A percentile compares a stretch with the other conserved stretches of the same genome.
Evolutionary conservation across 805 yeast species (phyloP).

Genomic region (Candida succiphila): DNA sequence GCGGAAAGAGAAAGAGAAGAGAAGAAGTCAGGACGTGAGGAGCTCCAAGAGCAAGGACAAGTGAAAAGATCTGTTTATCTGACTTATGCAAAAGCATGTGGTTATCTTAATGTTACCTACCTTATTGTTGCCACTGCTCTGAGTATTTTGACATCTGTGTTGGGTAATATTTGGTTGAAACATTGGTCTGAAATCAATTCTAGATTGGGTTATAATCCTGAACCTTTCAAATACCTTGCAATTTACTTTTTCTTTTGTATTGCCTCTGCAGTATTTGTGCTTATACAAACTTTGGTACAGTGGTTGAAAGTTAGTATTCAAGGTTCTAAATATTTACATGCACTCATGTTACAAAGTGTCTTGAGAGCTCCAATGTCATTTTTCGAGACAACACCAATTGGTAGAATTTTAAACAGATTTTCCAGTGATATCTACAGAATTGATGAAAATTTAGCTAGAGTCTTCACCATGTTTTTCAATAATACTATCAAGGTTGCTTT

Average conservation of each 20-base stretch:
- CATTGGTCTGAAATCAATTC: slow-evolving; percentile 95
- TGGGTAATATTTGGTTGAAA: slow-evolving; percentile 85
- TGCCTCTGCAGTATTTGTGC: slow-evolving; percentile 46
- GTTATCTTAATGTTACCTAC: slow-evolving; percentile 49
- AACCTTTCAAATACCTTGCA: slow-evolving; percentile 60
- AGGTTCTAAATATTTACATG: slow-evolving; percentile 71
- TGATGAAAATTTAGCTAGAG: slow-evolving; percentile 69
- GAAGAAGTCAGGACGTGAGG: slow-evolving; percentile 42
- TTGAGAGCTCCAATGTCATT: slow-evolving; percentile 91
- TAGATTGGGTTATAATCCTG: slow-evolving; percentile 56
- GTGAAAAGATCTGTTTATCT: slow-evolving; percentile 81
- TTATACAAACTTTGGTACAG: slow-evolving; percentile 57
- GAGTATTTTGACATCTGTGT: slow-evolving; percentile 52
- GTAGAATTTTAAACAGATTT: slow-evolving; percentile 83
- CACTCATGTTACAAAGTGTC: slow-evolving; percentile 60
- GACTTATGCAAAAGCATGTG: slow-evolving; percentile 84
- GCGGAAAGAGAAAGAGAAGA: slow-evolving; percentile 29
- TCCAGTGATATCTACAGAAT: slow-evolving; percentile 85
- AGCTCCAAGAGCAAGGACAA: slow-evolving; percentile 86
- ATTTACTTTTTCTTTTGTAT: slow-evolving; percentile 72
- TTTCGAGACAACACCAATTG: slow-evolving; percentile 93
- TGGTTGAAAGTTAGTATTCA: slow-evolving; percentile 78
- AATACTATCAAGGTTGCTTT: slow-evolving; percentile 57
- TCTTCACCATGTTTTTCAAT: slow-evolving; percentile 57
- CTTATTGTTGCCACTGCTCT: slow-evolving; percentile 46